Conservation (phyloP, 1,139 yeast species). For the Yamadazyma sp. region DNA sequence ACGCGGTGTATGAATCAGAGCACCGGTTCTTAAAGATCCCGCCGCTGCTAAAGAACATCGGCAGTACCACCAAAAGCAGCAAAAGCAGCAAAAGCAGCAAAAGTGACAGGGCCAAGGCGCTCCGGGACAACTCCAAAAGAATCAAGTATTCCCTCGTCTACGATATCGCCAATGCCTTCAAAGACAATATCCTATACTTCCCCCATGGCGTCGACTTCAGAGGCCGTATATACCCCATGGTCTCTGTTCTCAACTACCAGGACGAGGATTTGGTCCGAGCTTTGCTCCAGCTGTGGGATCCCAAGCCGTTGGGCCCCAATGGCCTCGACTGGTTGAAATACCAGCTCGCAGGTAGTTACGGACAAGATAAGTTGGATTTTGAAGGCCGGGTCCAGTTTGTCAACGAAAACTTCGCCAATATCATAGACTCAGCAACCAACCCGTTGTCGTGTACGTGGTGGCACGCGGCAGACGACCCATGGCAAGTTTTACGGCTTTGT, state of each 20-base stretch:
- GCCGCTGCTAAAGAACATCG: slow-evolving; percentile 12
- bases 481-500: slow-evolving; percentile 41
- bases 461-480: slow-evolving; percentile 41
- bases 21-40: slow-evolving; percentile 35
- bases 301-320: slow-evolving; percentile 32
- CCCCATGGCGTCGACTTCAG: slow-evolving; percentile 45
- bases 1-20: slow-evolving; percentile 19
- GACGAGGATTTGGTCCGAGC: slow-evolving; percentile 38
- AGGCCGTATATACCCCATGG: slow-evolving; percentile 44
- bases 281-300: slow-evolving; percentile 39
- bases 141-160: slow-evolving; percentile 19
- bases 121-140: slow-evolving; percentile 19
- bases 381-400: slow-evolving; percentile 29
- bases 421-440: slow-evolving; percentile 28
- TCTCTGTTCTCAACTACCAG: slow-evolving; percentile 36
- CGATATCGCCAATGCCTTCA: slow-evolving; percentile 26
- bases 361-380: slow-evolving; percentile 27
- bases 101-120: too few species aligned
- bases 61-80: not conserved
- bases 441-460: slow-evolving; percentile 37
- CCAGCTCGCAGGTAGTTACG: slow-evolving; percentile 40
- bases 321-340: slow-evolving; percentile 44
- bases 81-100: not conserved
- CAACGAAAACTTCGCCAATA: slow-evolving; percentile 20
- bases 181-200: slow-evolving; percentile 31